Evolutionary conservation across 225 moss, liverwort and hornwort species (phyloP), one percentile per base, ranked within the genome.

Genomic region (Ulota crispa): DNA sequence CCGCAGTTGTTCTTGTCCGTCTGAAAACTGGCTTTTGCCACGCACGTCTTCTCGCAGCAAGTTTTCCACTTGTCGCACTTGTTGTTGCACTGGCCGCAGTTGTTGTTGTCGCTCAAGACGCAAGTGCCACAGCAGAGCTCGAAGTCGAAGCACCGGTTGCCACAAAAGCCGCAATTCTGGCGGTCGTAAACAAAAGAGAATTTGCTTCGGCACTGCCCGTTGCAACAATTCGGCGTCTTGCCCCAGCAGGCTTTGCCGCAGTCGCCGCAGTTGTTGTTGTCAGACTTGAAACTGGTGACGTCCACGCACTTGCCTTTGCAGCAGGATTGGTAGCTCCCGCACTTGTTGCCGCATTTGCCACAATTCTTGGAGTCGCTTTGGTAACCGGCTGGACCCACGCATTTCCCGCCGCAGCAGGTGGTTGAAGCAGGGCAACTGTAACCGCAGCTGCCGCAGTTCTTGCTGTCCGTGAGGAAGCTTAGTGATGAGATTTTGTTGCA

Each of bases 91-190:
- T 0, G 0, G 30, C 67, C 72, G 9, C 81, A 85, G 19, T 85
- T 76, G 0, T 64, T 4, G 45, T 60, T 34, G 42, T 81, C 73
- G 3, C 3, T 68, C 9, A 9, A 9, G 9, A 61, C n/a, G 7
- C 13, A 77, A 0, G 71, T 73, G 32, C 82, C 78, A 9, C 81
- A 85, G 61, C 78, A 85, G 2, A 76, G 57, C 52, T 85, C 21
- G 24, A 2, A 42, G 2, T 28, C 2, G 26, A 61, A 78, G 68
- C 82, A 82, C 0, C 6, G 30, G 41, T 81, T 81, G 50, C 61
- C 31, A 31, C 85, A 85, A 0, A 9, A 5, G 18, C 85, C 77
- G 16, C 81, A 81, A 11, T 85, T 81, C 1, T 18, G 3, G 0
- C 13, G 72, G 41, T 85, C 85, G 2, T 28, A 11, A 2, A 21